Percentiles rank a stretch among this genome's conserved stretches.
Conservation (phyloP, 371 early-diverging fungal genomes). For the Mortierella sp. region DNA sequence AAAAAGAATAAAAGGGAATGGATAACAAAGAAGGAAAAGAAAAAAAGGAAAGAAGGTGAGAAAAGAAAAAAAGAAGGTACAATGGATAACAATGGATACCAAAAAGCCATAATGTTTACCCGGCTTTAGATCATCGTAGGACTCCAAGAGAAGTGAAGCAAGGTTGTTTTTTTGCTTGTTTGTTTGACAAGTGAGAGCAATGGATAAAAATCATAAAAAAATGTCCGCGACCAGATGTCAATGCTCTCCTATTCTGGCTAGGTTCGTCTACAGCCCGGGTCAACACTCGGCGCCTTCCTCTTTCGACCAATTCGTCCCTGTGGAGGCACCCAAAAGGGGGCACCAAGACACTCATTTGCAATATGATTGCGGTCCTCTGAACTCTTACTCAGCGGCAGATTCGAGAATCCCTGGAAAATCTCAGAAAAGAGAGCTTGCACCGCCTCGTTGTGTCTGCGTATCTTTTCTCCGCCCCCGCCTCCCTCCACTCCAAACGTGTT, state of each 20-base stretch:
- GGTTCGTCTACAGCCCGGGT: not conserved
- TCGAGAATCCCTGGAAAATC: not conserved
- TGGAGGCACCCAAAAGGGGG: not conserved
- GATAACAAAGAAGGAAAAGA: not conserved
- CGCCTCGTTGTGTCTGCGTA: no score
- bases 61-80: not conserved
- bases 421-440: no score
- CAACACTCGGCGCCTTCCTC: slow-evolving; percentile 5
- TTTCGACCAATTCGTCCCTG: not conserved
- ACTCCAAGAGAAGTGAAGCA: no score
- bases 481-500: no score
- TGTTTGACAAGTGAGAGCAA: not conserved
- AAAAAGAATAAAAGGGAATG: not conserved
- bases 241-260: slow-evolving; percentile 5
- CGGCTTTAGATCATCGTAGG: no score
- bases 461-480: no score
- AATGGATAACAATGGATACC: not conserved
- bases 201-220: not conserved
- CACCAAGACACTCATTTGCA: not conserved
- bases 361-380: no score
- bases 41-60: not conserved
- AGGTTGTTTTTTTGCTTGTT: no score
- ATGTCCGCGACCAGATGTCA: slow-evolving; percentile 7
- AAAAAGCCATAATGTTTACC: not conserved
- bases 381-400: not conserved